Base-by-base conservation (phyloP, 2,329 filamentous ascomycete species). In the Dothistroma pini region DNA sequence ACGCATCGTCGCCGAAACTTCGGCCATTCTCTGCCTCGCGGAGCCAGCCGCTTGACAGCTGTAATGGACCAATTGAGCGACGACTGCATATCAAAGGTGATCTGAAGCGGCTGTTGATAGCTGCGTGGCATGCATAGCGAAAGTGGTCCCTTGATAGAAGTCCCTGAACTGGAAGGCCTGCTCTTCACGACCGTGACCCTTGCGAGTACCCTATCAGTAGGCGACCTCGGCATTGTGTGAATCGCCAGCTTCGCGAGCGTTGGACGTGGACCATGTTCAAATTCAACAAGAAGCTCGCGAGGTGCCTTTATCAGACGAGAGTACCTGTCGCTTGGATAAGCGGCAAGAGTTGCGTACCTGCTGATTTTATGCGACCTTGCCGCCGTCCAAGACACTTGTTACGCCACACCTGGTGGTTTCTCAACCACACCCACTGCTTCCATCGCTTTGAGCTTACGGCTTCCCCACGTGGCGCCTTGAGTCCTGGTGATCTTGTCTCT, bases 31-130 rank as follows among this genome's bases (percentile, higher is more conserved):
- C 16, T 25, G 44, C 57, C 51, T 25, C 52, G 51, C 44, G 51
- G 52, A 57, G 29, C 22, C 41, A 48, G 29, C 52, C 58, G 58
- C 58, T 56, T 60, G 58, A 60, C 49, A 53, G 56, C 58, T 60
- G 53, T 56, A 51, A 60, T 34, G 49, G 49, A 38, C 56, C 34
- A 58, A 58, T 58, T 32, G 31, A 53, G 58, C 22, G 53, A 56
- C 34, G 34, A 38, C 14, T 16, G 34, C 34, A 38, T 16, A 16
- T 38, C 34, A 38, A 38, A 7, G 55, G 44, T n/a, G 32, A 57
- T 57, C 44, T 35, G 55, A 32, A 49, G 55, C 55, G 44, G 29
- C 22, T 35, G 34, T n/a, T n/a, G 55, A 50, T 57, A 49, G 55
- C 55, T 34, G 44, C 44, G 29, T 22, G 32, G 55, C n/a, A 53